Base-by-base conservation (phyloP, 2,329 filamentous ascomycete genomes). In the Talaromyces atroroseus region DNA sequence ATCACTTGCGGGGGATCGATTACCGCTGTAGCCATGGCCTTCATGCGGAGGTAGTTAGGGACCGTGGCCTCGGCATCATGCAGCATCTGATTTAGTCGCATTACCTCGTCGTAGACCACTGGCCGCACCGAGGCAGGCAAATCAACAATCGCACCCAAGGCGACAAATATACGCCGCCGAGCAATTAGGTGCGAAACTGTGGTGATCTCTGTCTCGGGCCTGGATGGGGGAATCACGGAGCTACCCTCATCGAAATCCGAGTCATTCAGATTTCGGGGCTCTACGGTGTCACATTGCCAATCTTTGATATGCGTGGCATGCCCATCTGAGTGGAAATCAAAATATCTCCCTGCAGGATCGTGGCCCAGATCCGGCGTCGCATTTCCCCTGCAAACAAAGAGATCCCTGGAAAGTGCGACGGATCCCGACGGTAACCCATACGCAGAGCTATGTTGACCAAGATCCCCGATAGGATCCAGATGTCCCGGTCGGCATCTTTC, bases 291-390 rank as follows among this genome's bases (percentile, higher is more conserved):
- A 45, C 76, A 80, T 51, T 84, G 79, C 50, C 82, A 78, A 16
- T 77, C 74, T 50, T 80, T 74, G 45, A 85, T 75, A 83, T 81
- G 59, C 78, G 78, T 1, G 84, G 84, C 23, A 87, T 70, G 2
- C 84, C 85, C 61, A 86, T 75, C 60, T 86, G 82, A 63, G 84
- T 84, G 0, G 81, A 78, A 1, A 81, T 76, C 5, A 86, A 70
- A 2, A 82, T 66, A 62, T 87, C 84, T 47, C 86, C 73, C 65
- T 85, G 81, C 16, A 65, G 60, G 6, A 72, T 60, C 11, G 65
- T 63, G 3, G 66, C 61, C 74, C 74, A 76, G 4, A 69, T 54
- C 7, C 74, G 68, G 5, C 73, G 63, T 32, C 74, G 64, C 64
- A 76, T 80, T 66, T 85, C 82, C 14, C 77, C 80, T 57, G 80